These are phyloP conservation scores for Epichloe scottii DNA, from an alignment of 2,329 filamentous ascomycete species.

Conservation along the genomic window DNA sequence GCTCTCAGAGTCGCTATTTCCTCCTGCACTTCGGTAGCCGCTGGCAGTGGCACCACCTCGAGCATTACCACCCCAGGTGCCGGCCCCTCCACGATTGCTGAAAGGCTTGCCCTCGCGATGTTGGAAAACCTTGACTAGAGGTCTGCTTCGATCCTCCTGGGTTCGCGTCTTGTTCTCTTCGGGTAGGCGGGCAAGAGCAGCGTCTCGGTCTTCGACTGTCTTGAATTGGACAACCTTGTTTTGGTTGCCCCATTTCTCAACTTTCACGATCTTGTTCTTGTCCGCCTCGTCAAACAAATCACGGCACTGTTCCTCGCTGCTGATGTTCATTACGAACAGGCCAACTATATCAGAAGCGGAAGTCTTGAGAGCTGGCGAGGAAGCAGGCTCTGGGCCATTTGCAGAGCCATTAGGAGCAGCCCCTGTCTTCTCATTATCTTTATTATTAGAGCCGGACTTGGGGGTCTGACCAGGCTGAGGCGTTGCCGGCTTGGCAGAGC, in stretches of 20 bases:
- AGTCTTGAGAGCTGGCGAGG: slow-evolving; percentile 49
- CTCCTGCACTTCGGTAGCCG: slow-evolving; percentile 74
- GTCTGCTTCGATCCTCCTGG: slow-evolving; percentile 62
- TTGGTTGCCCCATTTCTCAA: slow-evolving; percentile 66
- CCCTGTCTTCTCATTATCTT: slow-evolving; percentile 44
- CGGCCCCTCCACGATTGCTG: slow-evolving; percentile 49
- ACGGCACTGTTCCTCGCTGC: slow-evolving; percentile 69
- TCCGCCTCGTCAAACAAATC: slow-evolving; percentile 77
- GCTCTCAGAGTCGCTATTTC: slow-evolving; percentile 57
- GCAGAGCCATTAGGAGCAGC: slow-evolving; percentile 40
- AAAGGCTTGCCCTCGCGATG: slow-evolving; percentile 48
- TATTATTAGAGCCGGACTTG: slow-evolving; percentile 27
- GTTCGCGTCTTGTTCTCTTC: slow-evolving; percentile 63
- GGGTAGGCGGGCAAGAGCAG: slow-evolving; percentile 61
- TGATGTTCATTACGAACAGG: slow-evolving; percentile 81
- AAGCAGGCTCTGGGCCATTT: slow-evolving; percentile 37
- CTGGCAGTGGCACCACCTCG: slow-evolving; percentile 49
- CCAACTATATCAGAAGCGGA: slow-evolving; percentile 59
- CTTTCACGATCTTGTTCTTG: slow-evolving; percentile 62
- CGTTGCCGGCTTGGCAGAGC: slow-evolving; percentile 28
- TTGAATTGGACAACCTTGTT: slow-evolving; percentile 84
- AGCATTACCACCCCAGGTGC: slow-evolving; percentile 53
- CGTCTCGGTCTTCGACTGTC: slow-evolving; percentile 65
- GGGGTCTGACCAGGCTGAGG: slow-evolving; percentile 36
- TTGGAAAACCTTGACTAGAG: slow-evolving; percentile 73